phyloP scores from a whole-genome alignment of 768 basidiomycete genomes.

The Tylopilus cervinicoccineus region DNA sequence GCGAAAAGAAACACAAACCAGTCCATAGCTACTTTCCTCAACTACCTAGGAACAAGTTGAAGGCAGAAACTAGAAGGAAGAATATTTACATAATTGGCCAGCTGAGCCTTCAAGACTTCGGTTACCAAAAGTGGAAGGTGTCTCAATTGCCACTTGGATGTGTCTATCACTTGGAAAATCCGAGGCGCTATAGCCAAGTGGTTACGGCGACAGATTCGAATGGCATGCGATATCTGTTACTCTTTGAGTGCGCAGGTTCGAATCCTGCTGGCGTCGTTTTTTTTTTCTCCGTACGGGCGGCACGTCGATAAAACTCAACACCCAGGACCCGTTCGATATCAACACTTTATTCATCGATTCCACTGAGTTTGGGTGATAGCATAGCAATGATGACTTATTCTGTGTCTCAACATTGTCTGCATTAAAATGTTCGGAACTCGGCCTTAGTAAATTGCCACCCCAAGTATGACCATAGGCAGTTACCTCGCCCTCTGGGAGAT shows the following conservation, averaged over 20 bases:
- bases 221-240: conserved; percentile 30
- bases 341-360: too few species aligned
- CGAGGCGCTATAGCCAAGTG: conserved; percentile 64
- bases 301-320: too few species aligned
- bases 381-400: too few species aligned
- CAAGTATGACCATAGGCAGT: conserved; percentile 5
- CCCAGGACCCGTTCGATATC: too few species aligned
- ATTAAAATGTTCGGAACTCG: too few species aligned
- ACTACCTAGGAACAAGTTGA: neutral
- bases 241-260: conserved; percentile 40
- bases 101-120: too few species aligned
- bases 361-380: too few species aligned
- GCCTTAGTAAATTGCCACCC: neutral
- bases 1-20: conserved; percentile 34
- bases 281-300: neutral
- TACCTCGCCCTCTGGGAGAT: conserved; percentile 4
- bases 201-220: conserved; percentile 77
- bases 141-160: too few species aligned
- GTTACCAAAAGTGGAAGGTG: conserved; percentile 5
- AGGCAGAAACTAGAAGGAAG: too few species aligned
- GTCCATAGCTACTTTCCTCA: conserved; percentile 37
- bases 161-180: too few species aligned
- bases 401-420: neutral
- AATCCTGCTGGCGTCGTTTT: conserved; percentile 39
- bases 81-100: neutral